These are phyloP conservation scores for Tricholoma flavovirens DNA, from an alignment of 768 basidiomycete genomes.

Conservation along the genomic window DNA sequence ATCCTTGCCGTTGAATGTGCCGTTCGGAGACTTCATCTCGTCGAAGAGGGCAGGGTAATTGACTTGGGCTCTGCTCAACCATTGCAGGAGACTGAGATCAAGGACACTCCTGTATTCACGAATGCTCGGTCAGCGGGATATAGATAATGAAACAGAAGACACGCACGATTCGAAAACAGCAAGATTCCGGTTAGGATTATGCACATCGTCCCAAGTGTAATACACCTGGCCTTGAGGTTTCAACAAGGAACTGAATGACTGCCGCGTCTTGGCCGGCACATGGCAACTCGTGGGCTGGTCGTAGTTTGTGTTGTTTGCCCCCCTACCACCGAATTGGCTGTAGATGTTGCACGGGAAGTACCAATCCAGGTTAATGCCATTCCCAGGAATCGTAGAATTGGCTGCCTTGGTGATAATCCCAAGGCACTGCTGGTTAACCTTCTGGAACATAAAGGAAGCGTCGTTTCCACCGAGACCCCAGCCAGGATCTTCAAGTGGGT, in stretches of 20 bases:
- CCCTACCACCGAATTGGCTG: constrained; percentile 59
- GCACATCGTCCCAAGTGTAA: constrained; percentile 87
- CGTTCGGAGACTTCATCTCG: constrained; percentile 60
- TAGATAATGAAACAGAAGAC: neutral
- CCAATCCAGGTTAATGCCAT: constrained; percentile 69
- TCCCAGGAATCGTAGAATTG: constrained; percentile 66
- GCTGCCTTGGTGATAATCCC: constrained; percentile 67
- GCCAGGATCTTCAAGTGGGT: constrained; percentile 73
- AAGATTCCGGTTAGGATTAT: constrained; percentile 62
- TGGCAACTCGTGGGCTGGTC: constrained; percentile 69
- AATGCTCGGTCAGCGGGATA: neutral
- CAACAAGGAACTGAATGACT: constrained; percentile 39
- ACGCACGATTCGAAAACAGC: constrained; percentile 94
- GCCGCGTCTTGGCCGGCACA: constrained; percentile 45
- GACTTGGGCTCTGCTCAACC: constrained; percentile 79
- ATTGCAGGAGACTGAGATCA: constrained; percentile 78
- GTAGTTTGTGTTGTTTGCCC: constrained; percentile 67
- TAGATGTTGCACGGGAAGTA: constrained; percentile 97
- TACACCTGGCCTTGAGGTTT: constrained; percentile 79
- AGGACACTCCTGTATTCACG: constrained; percentile 62
- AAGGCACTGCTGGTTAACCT: constrained; percentile 77
- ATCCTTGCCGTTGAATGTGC: constrained; percentile 76
- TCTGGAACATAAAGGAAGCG: constrained; percentile 93
- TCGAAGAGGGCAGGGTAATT: constrained; percentile 82
- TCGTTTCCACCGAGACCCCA: constrained; percentile 86